Evolutionary conservation across 2,329 filamentous ascomycete species (phyloP).

Genomic region (Emydomyces testavorans): DNA sequence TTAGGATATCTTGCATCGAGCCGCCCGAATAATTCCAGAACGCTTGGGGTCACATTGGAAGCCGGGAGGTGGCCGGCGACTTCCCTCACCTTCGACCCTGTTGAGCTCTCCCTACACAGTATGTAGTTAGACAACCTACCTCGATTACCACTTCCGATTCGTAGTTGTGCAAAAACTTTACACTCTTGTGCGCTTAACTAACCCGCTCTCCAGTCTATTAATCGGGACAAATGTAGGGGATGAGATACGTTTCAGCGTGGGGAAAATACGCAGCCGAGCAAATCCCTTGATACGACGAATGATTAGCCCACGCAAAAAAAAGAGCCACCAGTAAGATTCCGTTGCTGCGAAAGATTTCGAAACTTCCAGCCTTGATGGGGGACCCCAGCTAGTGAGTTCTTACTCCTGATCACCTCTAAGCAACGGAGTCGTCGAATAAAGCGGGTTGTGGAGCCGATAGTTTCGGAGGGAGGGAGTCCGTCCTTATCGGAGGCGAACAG

Average conservation of each 20-base stretch:
- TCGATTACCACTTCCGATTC: background rate
- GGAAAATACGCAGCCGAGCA: too few species aligned
- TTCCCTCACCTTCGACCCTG: background rate
- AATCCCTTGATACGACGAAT: too few species aligned
- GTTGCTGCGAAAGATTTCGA: too few species aligned
- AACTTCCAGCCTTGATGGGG: background rate
- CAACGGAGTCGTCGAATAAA: background rate
- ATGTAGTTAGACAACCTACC: background rate
- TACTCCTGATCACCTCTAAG: background rate
- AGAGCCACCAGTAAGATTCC: too few species aligned
- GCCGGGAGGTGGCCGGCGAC: background rate
- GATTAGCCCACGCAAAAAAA: too few species aligned
- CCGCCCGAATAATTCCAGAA: background rate
- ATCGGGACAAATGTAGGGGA: background rate
- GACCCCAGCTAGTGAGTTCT: too few species aligned
- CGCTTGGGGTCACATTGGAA: background rate
- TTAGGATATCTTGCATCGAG: background rate
- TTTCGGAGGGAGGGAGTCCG: background rate
- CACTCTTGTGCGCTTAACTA: background rate
- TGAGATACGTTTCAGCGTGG: background rate
- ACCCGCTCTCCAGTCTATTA: background rate
- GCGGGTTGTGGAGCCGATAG: conserved; percentile 10
- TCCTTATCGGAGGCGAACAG: background rate
- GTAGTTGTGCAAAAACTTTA: background rate
- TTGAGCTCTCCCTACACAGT: too few species aligned